Percentiles rank a stretch among this genome's conserved stretches.
These are phyloP conservation scores for Cyberlindnera misumaiensis DNA, from an alignment of 805 yeast species.

Conservation along the genomic window DNA sequence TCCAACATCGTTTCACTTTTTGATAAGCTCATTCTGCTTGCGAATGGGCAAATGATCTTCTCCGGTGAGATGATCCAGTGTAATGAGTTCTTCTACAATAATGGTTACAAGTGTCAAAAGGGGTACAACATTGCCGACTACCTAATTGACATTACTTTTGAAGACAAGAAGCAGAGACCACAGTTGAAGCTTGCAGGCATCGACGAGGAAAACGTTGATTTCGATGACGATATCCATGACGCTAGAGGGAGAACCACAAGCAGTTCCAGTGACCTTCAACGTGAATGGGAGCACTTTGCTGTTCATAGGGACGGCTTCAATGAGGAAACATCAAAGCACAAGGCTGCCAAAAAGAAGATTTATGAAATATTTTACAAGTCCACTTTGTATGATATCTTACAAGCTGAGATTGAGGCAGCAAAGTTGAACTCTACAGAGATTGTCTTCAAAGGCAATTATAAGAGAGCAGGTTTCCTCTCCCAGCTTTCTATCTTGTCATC, in stretches of 20 bases:
- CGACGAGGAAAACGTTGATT: slow-evolving; percentile 26
- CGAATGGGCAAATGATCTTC: slow-evolving; percentile 80
- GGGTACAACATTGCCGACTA: slow-evolving; percentile 95
- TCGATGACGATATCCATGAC: slow-evolving; percentile 21
- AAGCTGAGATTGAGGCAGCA: slow-evolving; percentile 25
- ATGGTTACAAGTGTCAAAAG: slow-evolving; percentile 77
- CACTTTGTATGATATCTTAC: slow-evolving; percentile 23
- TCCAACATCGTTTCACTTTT: slow-evolving; percentile 90
- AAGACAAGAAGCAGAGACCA: slow-evolving; percentile 22
- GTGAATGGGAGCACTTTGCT: slow-evolving; percentile 85
- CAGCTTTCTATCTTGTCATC: slow-evolving; percentile 75
- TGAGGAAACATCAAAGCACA: slow-evolving; percentile 6
- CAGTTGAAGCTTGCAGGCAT: slow-evolving; percentile 17
- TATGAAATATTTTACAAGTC: slow-evolving; percentile 29
- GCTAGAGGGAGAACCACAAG: slow-evolving; percentile 25
- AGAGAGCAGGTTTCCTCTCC: slow-evolving; percentile 46
- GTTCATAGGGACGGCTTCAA: slow-evolving; percentile 61
- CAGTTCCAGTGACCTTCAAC: slow-evolving; percentile 46
- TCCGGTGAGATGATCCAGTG: slow-evolving; percentile 80
- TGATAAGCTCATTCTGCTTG: slow-evolving; percentile 71
- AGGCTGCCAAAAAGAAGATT: slow-evolving; percentile 9
- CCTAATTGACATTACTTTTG: slow-evolving; percentile 84
- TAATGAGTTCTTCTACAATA: slow-evolving; percentile 62
- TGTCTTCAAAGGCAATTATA: slow-evolving; percentile 19
- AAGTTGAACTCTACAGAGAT: slow-evolving; percentile 18